Conservation (phyloP, 139 green algal genomes). For the Pleodorina starrii region DNA sequence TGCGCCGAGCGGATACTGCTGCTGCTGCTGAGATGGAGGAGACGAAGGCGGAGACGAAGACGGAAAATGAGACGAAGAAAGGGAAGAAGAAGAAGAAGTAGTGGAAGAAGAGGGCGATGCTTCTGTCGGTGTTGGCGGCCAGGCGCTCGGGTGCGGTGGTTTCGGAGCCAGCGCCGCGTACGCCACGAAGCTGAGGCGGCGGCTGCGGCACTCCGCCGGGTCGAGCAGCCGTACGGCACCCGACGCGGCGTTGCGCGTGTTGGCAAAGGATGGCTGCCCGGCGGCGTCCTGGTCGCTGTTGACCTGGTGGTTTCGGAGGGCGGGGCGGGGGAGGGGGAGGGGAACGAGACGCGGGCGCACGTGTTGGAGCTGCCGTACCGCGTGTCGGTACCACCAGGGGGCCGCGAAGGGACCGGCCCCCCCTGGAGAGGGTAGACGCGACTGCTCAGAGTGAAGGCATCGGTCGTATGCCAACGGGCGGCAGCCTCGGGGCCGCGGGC, state of each 20-base stretch:
- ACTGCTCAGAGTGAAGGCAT: no score
- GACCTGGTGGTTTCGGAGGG: constrained; percentile 39
- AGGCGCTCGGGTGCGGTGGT: background rate
- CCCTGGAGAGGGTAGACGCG: no score
- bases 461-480: no score
- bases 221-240: constrained; percentile 66
- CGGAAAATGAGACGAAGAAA: no score
- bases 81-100: no score
- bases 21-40: background rate
- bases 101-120: no score
- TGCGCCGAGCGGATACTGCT: background rate
- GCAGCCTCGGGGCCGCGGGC: no score
- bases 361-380: no score
- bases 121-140: background rate
- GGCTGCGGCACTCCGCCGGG: constrained; percentile 32
- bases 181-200: constrained; percentile 67
- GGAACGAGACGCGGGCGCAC: background rate
- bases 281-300: constrained; percentile 42
- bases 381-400: no score
- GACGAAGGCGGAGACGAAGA: no score
- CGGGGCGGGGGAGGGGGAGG: background rate
- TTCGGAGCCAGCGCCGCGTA: constrained; percentile 54
- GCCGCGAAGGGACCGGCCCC: no score
- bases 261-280: constrained; percentile 58
- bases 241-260: constrained; percentile 69